These are phyloP conservation scores for Corylus avellana DNA, from an alignment of 306 rosid genomes.

Conservation along the genomic window DNA sequence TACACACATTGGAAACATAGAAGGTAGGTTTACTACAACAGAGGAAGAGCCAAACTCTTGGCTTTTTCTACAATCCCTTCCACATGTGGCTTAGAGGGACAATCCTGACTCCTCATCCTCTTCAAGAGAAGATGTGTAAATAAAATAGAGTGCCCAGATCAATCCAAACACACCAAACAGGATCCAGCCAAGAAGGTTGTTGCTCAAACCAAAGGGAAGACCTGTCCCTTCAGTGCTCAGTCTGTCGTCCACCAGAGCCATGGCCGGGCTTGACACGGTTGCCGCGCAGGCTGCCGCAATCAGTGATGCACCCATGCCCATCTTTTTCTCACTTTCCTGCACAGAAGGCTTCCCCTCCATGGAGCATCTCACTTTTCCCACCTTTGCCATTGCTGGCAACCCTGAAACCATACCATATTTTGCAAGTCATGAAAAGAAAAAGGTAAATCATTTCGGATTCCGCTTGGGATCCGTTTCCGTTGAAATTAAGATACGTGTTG, in stretches of 20 bases:
- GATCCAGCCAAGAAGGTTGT: slow-evolving; percentile 89
- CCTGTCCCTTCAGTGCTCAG: slow-evolving; percentile 96
- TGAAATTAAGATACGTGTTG: too few relatives aligned
- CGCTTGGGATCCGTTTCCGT: too few relatives aligned
- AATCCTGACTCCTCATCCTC: slow-evolving; percentile 96
- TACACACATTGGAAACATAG: slow-evolving; percentile 12
- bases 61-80: slow-evolving; percentile 39
- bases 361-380: slow-evolving; percentile 77
- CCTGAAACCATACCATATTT: slow-evolving; percentile 41
- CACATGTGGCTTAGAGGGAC: slow-evolving; percentile 53
- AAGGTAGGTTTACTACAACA: slow-evolving; percentile 37
- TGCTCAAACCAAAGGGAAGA: slow-evolving; percentile 93
- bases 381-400: slow-evolving; percentile 60
- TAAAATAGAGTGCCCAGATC: slow-evolving; percentile 60
- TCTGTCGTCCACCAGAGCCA: slow-evolving; percentile 95
- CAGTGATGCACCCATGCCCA: slow-evolving; percentile 67
- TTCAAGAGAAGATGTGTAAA: slow-evolving; percentile 67
- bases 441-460: not conserved
- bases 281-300: slow-evolving; percentile 60
- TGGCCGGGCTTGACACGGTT: slow-evolving; percentile 74
- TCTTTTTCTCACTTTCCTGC: slow-evolving; percentile 41
- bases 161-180: slow-evolving; percentile 73
- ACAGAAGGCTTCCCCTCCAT: slow-evolving; percentile 49
- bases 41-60: slow-evolving; percentile 19
- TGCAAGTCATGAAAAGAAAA: not conserved